Evolutionary conservation across 345 rosid species (phyloP).

Genomic region (Sonneratia alba): DNA sequence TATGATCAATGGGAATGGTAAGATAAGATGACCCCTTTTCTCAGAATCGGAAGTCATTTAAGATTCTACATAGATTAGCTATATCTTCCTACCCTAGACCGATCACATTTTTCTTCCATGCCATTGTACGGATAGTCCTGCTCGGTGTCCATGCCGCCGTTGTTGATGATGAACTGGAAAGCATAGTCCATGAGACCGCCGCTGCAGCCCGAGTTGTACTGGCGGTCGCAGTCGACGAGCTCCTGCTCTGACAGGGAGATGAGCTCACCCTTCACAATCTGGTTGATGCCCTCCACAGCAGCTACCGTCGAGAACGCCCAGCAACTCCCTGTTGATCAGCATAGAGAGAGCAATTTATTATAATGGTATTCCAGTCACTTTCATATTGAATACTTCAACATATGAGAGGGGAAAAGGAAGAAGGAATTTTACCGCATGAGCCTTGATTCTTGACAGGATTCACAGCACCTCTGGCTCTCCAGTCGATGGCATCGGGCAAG

Average conservation of each 20-base stretch:
- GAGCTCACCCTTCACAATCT: constrained; percentile 62
- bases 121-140: constrained; percentile 68
- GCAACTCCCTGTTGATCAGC: constrained; percentile 55
- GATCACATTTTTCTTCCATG: constrained; percentile 51
- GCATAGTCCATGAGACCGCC: constrained; percentile 95
- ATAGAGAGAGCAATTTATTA: not conserved
- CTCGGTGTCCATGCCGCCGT: constrained; percentile 70
- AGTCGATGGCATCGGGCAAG: constrained; percentile 30
- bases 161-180: constrained; percentile 52
- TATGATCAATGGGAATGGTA: not conserved
- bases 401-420: no score
- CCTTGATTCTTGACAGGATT: constrained; percentile 37
- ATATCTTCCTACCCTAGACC: constrained; percentile 29
- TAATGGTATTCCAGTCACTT: no score
- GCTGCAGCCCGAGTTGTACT: constrained; percentile 67
- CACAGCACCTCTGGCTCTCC: constrained; percentile 39
- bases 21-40: not conserved
- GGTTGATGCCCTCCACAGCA: constrained; percentile 77
- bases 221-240: constrained; percentile 69
- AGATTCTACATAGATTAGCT: not conserved
- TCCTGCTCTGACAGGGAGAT: constrained; percentile 78
- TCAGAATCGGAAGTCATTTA: not conserved
- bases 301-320: constrained; percentile 94
- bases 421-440: constrained; percentile 21
- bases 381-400: not conserved